Base-by-base conservation (phyloP, 495 filamentous ascomycete species). In the Penicillium macrosclerotiorum region DNA sequence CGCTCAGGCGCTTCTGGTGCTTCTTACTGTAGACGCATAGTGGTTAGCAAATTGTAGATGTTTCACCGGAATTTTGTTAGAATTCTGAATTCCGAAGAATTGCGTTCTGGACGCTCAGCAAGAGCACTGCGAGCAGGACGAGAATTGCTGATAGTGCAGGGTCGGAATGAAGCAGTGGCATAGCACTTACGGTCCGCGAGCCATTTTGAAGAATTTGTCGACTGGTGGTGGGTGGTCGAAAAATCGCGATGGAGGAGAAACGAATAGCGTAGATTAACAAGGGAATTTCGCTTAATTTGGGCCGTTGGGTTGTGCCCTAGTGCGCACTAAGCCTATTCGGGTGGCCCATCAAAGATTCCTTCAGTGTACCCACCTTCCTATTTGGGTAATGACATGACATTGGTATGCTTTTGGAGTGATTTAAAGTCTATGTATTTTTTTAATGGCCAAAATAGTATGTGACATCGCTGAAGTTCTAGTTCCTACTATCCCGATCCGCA, bases 1-100 rank as follows among this genome's bases (percentile, higher is more conserved):
- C 93, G 72, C 88, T 91, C 64, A 97, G 82, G 81, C 93, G 90
- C 92, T 98, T 97, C 73, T 96, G 90, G 77, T 98, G 94, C 83
- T 98, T 98, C 83, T 92, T 95, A 67, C 90, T 95, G 70, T 67
- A 55, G 42, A 44, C 42, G 20, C 57, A 69, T 65, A 37, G 31
- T 6, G 36, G 57, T 75, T 53, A 72, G 69, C n/a, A n/a, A n/a
- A n/a, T n/a, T n/a, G n/a, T n/a, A n/a, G n/a, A n/a, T n/a, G n/a
- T n/a, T n/a, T n/a, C n/a, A n/a, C n/a, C n/a, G n/a, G n/a, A n/a
- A n/a, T n/a, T n/a, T n/a, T n/a, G n/a, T n/a, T n/a, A n/a, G n/a
- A n/a, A n/a, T n/a, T n/a, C n/a, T n/a, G n/a, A n/a, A n/a, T n/a
- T n/a, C n/a, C n/a, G 16, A 40, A 37, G 52, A 39, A 20, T 46